Evolutionary conservation across 208 protist genomes (phyloP).

Genomic region (Acanthamoeba culbertsoni): DNA sequence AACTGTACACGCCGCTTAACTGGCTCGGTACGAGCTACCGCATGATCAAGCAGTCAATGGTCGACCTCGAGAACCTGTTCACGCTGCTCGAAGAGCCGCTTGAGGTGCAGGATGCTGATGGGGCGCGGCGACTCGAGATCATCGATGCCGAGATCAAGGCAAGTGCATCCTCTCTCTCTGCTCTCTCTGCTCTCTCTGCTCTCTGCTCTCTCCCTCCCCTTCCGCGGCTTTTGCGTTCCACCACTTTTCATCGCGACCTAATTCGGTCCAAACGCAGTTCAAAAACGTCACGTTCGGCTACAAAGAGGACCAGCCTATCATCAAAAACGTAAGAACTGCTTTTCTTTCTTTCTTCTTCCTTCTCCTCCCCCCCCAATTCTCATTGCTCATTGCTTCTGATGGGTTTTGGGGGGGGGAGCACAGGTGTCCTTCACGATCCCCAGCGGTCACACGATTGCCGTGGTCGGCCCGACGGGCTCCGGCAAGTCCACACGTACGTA

Average conservation of each 20-base stretch:
- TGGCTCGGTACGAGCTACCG: conserved; percentile 76
- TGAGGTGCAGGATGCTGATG: conserved; percentile 12
- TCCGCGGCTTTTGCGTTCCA: too few species aligned
- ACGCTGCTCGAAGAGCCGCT: conserved; percentile 11
- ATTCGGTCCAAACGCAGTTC: conserved; percentile 75
- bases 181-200: too few species aligned
- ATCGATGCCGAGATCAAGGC: not conserved
- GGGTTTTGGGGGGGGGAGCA: too few species aligned
- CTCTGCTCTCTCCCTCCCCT: too few species aligned
- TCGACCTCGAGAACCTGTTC: conserved; percentile 85
- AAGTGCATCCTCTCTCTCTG: too few species aligned
- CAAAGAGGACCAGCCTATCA: conserved; percentile 41
- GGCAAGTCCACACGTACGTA: conserved; percentile 48
- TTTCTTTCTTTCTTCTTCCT: too few species aligned
- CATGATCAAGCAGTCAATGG: conserved; percentile 79
- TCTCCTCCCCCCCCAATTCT: too few species aligned
- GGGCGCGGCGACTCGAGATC: not conserved
- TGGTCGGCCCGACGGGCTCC: conserved; percentile 19
- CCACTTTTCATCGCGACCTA: too few species aligned
- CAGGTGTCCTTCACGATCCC: conserved; percentile 50
- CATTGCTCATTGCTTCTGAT: too few species aligned
- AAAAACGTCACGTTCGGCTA: conserved; percentile 81
- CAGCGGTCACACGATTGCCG: conserved; percentile 1
- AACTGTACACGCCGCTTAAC: conserved; percentile 82
- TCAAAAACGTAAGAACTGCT: conserved; percentile 31